These are phyloP conservation scores for Calonectria pseudoturangicola DNA, from an alignment of 2,329 filamentous ascomycete species.

Conservation along the genomic window DNA sequence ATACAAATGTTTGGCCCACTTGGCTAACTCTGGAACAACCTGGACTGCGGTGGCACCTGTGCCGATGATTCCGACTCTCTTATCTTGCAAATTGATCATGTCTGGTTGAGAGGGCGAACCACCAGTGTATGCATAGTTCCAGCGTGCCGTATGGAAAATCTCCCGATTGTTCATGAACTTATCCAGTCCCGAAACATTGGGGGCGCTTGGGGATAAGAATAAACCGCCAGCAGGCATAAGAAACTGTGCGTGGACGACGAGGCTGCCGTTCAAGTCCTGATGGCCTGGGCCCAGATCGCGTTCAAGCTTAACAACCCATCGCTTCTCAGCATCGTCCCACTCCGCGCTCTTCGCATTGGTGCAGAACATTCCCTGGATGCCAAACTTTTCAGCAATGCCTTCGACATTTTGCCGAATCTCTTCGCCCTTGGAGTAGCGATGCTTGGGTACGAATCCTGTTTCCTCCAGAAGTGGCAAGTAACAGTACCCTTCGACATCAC, in stretches of 20 bases:
- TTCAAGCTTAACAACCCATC: background rate
- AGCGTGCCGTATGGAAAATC: conserved; percentile 4
- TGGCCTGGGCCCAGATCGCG: background rate
- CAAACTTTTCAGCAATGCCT: background rate
- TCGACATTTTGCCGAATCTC: conserved; percentile 2
- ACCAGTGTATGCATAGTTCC: background rate
- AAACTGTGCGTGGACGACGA: background rate
- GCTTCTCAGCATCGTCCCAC: background rate
- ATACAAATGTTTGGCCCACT: conserved; percentile 5
- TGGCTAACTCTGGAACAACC: background rate
- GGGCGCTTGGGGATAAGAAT: background rate
- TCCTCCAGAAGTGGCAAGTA: conserved; percentile 4
- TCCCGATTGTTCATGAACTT: background rate
- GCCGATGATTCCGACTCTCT: conserved; percentile 1
- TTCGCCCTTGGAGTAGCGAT: background rate
- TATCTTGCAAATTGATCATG: conserved; percentile 1
- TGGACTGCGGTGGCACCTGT: conserved; percentile 7
- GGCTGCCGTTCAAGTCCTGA: background rate
- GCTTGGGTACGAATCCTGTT: conserved; percentile 4
- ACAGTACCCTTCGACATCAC: conserved; percentile 6
- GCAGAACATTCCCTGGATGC: background rate
- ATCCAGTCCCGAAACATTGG: background rate
- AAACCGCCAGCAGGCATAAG: background rate
- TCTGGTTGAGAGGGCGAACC: background rate
- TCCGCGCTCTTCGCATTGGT: background rate